Evolutionary conservation across 129 eudicot genomes (phyloP), one percentile per base, ranked within the genome.

Genomic region (Centella asiatica): DNA sequence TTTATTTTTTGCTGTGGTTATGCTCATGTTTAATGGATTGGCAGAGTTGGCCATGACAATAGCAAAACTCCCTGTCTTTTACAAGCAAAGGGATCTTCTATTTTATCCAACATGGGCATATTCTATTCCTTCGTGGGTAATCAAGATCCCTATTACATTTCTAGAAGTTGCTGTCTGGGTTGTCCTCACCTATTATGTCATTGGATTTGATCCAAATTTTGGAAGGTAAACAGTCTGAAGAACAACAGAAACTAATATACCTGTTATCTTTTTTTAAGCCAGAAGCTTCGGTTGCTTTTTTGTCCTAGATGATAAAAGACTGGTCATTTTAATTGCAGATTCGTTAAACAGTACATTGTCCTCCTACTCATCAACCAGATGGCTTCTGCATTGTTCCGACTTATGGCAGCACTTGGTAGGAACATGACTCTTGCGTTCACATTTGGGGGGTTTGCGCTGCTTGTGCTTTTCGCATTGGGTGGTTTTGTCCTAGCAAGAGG

Each of bases 31-130:
- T 47, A 78, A 78, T 66, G 96, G 94, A 20, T 26, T 85, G 72
- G 57, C 94, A 1, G 96, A 88, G 76, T 34, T 89, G 27, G 61
- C 92, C 47, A 73, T 85, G 84, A 83, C 82, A 0, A 80, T 85
- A 40, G 65, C 64, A 4, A 83, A 85, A 73, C 95, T 89, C 76
- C 95, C 97, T 0, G 85, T 83, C 31, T 89, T 85, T 36, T 85
- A 75, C 74, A 89, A 89, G 68, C 97, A 89, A 64, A 65, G 97
- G 31, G 86, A 89, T 65, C 83, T 77, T 64, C 80, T 76, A 1
- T 89, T 89, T 55, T 89, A 39, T 44, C 97, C 97, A 0, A 25
- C 95, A 5, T 89, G 97, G 95, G 70, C 83, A 3, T 85, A 85
- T 74, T 69, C 90, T 11, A 59, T 89, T 25, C 97, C 97, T 17